Percentiles rank a stretch among this genome's conserved stretches.
These are phyloP conservation scores for Rhizophagus sp. DNA, from an alignment of 192 early-diverging fungal species.

Conservation along the genomic window DNA sequence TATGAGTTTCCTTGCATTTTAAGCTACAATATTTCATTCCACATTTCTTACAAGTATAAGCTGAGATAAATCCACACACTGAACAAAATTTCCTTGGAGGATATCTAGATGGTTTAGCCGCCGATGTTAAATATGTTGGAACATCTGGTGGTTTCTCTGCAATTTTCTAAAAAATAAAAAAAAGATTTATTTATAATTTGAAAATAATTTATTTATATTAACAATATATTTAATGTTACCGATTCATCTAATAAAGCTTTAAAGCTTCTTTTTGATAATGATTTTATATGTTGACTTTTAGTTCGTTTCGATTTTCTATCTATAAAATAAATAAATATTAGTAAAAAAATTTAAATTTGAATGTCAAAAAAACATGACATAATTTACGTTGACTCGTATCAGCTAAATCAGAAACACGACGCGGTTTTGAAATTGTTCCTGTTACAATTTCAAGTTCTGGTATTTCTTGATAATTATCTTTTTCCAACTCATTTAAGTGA, in stretches of 20 bases:
- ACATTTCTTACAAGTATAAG: constrained; percentile 25
- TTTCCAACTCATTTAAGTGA: constrained; percentile 28
- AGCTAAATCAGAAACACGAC: constrained; percentile 23
- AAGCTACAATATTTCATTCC: constrained; percentile 31
- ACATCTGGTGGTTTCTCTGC: constrained; percentile 9
- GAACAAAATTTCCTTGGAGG: constrained; percentile 31
- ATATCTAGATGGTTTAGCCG: constrained; percentile 17
- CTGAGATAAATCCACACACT: constrained; percentile 28
- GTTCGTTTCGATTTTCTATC: constrained; percentile 20
- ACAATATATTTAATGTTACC: not conserved
- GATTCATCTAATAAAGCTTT: constrained; percentile 27
- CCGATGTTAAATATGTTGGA: constrained; percentile 22
- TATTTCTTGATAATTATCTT: constrained; percentile 25
- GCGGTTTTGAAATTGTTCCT: constrained; percentile 25
- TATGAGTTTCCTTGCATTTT: constrained; percentile 20
- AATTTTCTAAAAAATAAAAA: not conserved
- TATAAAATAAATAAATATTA: not conserved
- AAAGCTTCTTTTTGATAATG: constrained; percentile 18
- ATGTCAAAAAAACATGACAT: too few species aligned
- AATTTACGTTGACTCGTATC: constrained; percentile 20
- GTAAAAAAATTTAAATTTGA: not conserved
- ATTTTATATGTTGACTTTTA: constrained; percentile 24
- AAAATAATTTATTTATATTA: not conserved
- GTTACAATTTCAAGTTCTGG: constrained; percentile 21
- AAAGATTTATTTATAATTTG: not conserved